Conservation (phyloP, 169 alveolate species). For the Condylostoma magnum region DNA sequence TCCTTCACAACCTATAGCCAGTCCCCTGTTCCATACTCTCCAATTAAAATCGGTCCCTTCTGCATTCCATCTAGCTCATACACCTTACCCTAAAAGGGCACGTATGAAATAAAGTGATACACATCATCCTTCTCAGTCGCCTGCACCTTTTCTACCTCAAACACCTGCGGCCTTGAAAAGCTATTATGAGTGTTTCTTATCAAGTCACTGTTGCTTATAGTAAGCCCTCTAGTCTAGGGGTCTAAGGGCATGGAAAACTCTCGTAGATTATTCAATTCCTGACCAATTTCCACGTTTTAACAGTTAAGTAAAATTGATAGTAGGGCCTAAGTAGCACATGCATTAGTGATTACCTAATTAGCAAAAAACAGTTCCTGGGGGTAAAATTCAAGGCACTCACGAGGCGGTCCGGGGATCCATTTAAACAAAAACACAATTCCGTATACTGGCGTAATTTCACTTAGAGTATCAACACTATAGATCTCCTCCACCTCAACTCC, state of each 20-base stretch:
- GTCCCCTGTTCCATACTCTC: conserved; percentile 54
- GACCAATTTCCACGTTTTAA: conserved; percentile 83
- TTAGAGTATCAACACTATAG: conserved; percentile 56
- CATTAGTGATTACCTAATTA: conserved; percentile 87
- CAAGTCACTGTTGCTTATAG: conserved; percentile 80
- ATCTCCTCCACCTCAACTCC: conserved; percentile 90
- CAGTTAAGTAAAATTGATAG: conserved; percentile 81
- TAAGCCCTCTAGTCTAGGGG: conserved; percentile 80
- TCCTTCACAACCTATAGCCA: conserved; percentile 73
- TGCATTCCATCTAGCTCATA: conserved; percentile 85
- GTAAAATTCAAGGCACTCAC: conserved; percentile 32
- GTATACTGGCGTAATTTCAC: conserved; percentile 57
- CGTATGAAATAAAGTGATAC: conserved; percentile 87
- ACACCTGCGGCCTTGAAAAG: conserved; percentile 68
- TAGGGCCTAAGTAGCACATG: conserved; percentile 94
- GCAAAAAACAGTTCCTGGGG: conserved; percentile 88
- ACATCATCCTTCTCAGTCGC: conserved; percentile 84
- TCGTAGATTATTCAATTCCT: conserved; percentile 74
- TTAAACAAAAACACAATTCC: conserved; percentile 90
- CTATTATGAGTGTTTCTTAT: conserved; percentile 78
- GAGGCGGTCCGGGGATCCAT: conserved; percentile 49
- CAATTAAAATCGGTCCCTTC: conserved; percentile 75
- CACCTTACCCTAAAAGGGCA: conserved; percentile 76
- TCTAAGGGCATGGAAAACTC: conserved; percentile 74
- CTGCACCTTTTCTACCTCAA: conserved; percentile 60